Evolutionary conservation across 163 green algal species (phyloP).

Genomic region (Scenedesmus sp.): DNA sequence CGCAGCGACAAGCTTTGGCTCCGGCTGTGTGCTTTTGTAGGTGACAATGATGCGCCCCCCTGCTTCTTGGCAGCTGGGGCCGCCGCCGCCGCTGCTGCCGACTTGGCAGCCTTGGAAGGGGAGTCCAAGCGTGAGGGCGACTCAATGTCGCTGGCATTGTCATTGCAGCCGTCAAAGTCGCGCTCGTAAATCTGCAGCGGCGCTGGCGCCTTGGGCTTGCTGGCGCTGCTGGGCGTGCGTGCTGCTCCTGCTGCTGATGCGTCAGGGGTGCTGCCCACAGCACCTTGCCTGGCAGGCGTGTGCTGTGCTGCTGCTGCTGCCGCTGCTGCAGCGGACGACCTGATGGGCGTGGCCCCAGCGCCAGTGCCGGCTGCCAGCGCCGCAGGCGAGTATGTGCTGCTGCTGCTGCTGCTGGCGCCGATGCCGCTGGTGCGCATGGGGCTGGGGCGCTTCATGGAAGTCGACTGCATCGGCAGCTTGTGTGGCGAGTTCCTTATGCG

Average conservation of each 20-base stretch:
- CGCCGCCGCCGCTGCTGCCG: neutral
- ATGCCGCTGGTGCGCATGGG: conserved; percentile 8
- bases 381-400: neutral
- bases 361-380: neutral
- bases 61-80: conserved; percentile 7
- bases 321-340: neutral
- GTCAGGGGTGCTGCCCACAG: neutral
- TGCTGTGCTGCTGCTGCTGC: neutral
- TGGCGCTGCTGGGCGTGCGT: neutral
- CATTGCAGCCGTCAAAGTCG: neutral
- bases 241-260: neutral
- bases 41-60: neutral
- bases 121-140: conserved; percentile 37
- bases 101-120: conserved; percentile 17
- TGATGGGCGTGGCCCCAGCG: neutral
- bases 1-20: conserved; percentile 28
- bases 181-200: conserved; percentile 3
- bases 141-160: conserved; percentile 33
- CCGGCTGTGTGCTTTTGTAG: neutral
- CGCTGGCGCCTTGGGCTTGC: neutral
- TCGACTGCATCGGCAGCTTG: neutral
- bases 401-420: conserved; percentile 9
- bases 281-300: neutral
- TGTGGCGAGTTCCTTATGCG: neutral
- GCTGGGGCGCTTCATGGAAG: neutral